Percentiles rank a stretch among this genome's conserved stretches.
Evolutionary conservation across 371 early-diverging fungal genomes (phyloP).

Genomic region (Mortierella sp.): DNA sequence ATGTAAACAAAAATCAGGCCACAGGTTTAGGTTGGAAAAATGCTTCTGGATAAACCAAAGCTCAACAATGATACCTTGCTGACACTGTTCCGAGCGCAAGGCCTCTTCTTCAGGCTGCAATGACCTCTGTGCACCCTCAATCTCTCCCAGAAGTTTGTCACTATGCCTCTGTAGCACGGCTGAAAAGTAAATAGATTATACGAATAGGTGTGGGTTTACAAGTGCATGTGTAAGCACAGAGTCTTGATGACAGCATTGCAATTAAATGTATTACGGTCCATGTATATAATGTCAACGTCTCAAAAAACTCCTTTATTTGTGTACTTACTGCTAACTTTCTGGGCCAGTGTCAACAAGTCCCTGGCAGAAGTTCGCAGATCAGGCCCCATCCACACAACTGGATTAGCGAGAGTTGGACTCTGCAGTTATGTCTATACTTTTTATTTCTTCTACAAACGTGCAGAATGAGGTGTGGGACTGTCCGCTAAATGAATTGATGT

Average conservation of each 20-base stretch:
- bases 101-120: conserved; percentile 15
- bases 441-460: not conserved
- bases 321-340: conserved; percentile 55
- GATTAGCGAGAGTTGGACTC: not conserved
- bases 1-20: conserved; percentile 16
- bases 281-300: not conserved
- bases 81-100: conserved; percentile 20
- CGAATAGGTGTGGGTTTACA: not conserved
- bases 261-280: too few species aligned
- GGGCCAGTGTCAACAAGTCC: conserved; percentile 50
- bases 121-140: conserved; percentile 15
- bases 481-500: not conserved
- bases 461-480: not conserved
- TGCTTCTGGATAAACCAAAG: not conserved
- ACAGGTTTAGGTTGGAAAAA: not conserved
- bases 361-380: conserved; percentile 53
- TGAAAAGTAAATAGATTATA: not conserved
- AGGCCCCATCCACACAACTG: conserved; percentile 32
- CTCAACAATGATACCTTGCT: conserved; percentile 21
- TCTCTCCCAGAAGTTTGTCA: conserved; percentile 24
- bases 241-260: not conserved
- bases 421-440: not conserved
- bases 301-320: not conserved
- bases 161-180: conserved; percentile 33
- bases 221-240: not conserved